Evolutionary conservation across 2,329 filamentous ascomycete species (phyloP), one percentile per base, ranked within the genome.

Genomic region (Diaporthe aspalathi): DNA sequence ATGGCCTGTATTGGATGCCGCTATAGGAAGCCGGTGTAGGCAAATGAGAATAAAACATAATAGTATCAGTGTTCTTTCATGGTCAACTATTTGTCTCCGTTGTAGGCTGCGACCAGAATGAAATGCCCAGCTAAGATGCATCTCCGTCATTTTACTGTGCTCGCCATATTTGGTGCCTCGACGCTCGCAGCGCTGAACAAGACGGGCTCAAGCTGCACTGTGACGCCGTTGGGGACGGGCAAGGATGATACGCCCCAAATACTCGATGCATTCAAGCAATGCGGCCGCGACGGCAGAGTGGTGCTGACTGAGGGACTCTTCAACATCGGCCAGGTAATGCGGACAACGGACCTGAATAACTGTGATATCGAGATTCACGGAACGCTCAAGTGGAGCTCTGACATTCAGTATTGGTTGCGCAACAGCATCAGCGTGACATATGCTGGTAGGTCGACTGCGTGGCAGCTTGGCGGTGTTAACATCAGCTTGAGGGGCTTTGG

Each of bases 221-320:
- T 77, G 14, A 78, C 76, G 9, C 76, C 77, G 4, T 60, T 70
- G 24, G 43, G 22, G 9, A 49, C 56, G 22, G 60, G 72, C 24
- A 73, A 27, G 32, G 86, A 88, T 74, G 86, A 88, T 76, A 83
- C 84, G 29, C 84, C 86, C 9, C 84, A 86, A 49, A 87, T 89
- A 60, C 74, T 86, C 0, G 73, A 82, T 5, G 87, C 87, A 0
- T 88, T 89, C 76, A 75, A 80, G 32, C 76, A 83, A 35, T 89
- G 87, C 74, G 78, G 85, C 2, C 79, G 81, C 53, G 82, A 86
- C 66, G 85, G 86, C 50, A 84, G 80, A 62, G 81, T 89, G 71
- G 80, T 87, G 49, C 86, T 89, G 75, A 78, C 81, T 35, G 84
- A 85, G 67, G 82, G 80, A 1, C 82, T 82, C 2, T 88, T 86